Evolutionary conservation across 345 rosid species (phyloP), one percentile per base, ranked within the genome.

Genomic region (Passiflora organensis): DNA sequence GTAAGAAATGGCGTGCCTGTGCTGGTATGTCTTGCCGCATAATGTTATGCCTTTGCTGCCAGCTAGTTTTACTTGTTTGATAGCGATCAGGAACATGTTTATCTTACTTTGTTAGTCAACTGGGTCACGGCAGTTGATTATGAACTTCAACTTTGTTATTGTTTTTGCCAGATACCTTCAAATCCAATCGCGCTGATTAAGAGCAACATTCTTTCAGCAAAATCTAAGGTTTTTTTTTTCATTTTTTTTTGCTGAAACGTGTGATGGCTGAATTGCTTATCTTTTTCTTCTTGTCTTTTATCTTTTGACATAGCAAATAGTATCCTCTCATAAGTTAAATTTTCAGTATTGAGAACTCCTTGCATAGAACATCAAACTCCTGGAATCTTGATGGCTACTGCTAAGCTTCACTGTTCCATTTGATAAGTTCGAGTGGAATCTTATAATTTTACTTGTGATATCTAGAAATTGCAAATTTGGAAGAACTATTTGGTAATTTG

Each of bases 1-100:
- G 93, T 77, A 60, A 74, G 90, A 74, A 77, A 88, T 68, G 93
- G 95, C 34, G 53, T 51, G 66, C 95, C 96, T 18, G 80, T 82
- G 39, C 63, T 84, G 93, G 98, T 91, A 84, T 45, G 32, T 48
- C 1, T 51, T 59, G 53, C 58, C 59, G 53, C 56, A 28, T 28
- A 28, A 2, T 28, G 34, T 28, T 28, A 8, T 76, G 24, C 47
- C 43, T 55, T 37, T 58, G 28, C 48, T 69, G 18, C 42, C n/a
- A 43, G 5, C 68, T 51, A 22, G 13, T 47, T 63, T 46, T 10
- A 32, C 50, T 38, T 63, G 25, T 28, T 14, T 1, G 42, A 56
- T 36, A 34, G 45, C 14, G 24, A 6, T 38, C 0, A 14, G 25
- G 23, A 41, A 20, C 34, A 17, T 42, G 15, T 51, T 37, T 9